phyloP scores from a whole-genome alignment of 768 basidiomycete species.

The Lentinula boryana region DNA sequence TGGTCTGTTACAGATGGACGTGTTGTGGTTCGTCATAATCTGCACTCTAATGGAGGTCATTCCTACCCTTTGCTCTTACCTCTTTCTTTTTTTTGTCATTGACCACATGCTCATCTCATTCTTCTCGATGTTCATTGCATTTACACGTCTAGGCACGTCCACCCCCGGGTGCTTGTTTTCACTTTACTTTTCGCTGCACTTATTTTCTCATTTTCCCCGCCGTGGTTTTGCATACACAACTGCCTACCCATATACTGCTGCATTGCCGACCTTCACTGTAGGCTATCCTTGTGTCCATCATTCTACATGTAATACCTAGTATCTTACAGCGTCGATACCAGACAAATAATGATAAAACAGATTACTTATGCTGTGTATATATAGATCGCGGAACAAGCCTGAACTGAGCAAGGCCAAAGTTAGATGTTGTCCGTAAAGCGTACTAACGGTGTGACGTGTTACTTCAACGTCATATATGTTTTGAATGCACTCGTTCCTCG shows the following conservation, averaged over 20 bases:
- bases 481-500: too few species aligned
- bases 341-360: not conserved
- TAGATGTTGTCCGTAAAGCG: too few species aligned
- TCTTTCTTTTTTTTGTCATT: conserved; percentile 6
- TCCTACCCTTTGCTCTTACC: conserved; percentile 13
- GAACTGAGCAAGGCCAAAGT: too few species aligned
- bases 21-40: conserved; percentile 10
- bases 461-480: not conserved
- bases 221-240: conserved; percentile 2
- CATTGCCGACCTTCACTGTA: not conserved
- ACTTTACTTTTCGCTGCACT: conserved; percentile 19
- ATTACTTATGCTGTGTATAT: not conserved
- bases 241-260: not conserved
- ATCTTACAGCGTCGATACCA: conserved; percentile 17
- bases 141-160: conserved; percentile 18
- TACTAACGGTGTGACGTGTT: not conserved
- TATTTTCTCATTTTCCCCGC: conserved; percentile 13
- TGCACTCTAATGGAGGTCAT: conserved; percentile 15
- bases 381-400: not conserved
- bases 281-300: not conserved
- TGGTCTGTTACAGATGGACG: conserved; percentile 13
- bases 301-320: conserved; percentile 26
- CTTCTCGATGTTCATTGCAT: conserved; percentile 6
- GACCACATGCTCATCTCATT: conserved; percentile 8
- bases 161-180: conserved; percentile 20